Evolutionary conservation across 371 early-diverging fungal genomes (phyloP).

Genomic region (Mucor lusitanicus): DNA sequence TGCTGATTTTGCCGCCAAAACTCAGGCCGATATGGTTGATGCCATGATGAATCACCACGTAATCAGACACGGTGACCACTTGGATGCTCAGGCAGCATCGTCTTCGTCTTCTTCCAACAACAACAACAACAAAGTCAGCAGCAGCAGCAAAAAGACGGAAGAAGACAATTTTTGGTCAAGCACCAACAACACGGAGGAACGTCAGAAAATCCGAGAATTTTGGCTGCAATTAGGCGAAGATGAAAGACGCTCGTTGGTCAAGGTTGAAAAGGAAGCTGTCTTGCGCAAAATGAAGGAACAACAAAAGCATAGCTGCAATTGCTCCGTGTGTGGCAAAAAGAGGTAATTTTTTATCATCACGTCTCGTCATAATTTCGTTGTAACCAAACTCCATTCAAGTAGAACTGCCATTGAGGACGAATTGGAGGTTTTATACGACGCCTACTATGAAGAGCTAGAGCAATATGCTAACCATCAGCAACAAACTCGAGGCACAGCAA

Average conservation of each 20-base stretch:
- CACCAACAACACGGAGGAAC: slow-evolving; percentile 78
- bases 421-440: slow-evolving; percentile 88
- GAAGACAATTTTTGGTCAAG: slow-evolving; percentile 61
- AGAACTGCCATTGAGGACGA: slow-evolving; percentile 92
- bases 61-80: slow-evolving; percentile 21
- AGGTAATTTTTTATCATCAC: slow-evolving; percentile 48
- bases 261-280: slow-evolving; percentile 91
- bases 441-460: slow-evolving; percentile 91
- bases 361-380: background rate
- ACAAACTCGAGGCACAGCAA: slow-evolving; percentile 27
- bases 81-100: background rate
- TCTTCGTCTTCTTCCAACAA: slow-evolving; percentile 4
- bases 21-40: slow-evolving; percentile 27
- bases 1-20: slow-evolving; percentile 10
- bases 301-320: slow-evolving; percentile 88
- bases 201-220: slow-evolving; percentile 84
- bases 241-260: slow-evolving; percentile 81
- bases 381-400: slow-evolving; percentile 1
- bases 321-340: slow-evolving; percentile 89
- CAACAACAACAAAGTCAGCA: background rate
- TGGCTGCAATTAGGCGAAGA: slow-evolving; percentile 88
- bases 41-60: slow-evolving; percentile 35
- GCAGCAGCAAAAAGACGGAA: background rate
- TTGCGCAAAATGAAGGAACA: slow-evolving; percentile 92
- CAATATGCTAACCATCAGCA: slow-evolving; percentile 80